Base-by-base conservation (phyloP, 1,139 yeast genomes). In the Trichomonascaceae sp. region DNA sequence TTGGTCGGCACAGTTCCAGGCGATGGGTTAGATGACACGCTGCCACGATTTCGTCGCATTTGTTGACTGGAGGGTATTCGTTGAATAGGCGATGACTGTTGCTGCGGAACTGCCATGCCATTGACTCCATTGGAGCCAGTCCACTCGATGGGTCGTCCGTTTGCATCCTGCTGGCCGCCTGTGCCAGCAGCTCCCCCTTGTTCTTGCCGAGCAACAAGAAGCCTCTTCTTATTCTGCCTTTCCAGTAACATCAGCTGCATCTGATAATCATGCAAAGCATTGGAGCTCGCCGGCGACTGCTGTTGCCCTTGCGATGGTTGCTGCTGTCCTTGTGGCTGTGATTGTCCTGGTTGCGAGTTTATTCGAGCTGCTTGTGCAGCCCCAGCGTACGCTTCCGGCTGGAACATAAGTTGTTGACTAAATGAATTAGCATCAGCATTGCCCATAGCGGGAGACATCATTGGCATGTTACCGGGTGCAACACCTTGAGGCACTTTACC, bases 171-270 rank as follows among this genome's bases (percentile, higher is more conserved):
- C 50, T 63, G 67, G 41, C 41, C 41, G 2, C 41, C 41, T 36
- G 41, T 36, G 41, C 41, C 41, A 36, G 41, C 41, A 36, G 41
- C 41, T 36, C 41, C 41, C 13, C 41, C 41, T 49, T 62, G 66
- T 32, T 68, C 71, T 47, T 67, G 70, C 13, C 72, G 76, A 38
- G 85, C 75, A 46, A 67, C 71, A 61, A 66, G 59, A 49, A 71
- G 60, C 57, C 77, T 69, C 66, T 81, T 82, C 66, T 83, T 84
- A 67, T 85, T 85, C 64, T 84, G 90, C 60, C 82, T 81, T 60
- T 86, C 93, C 57, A 86, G 70, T 47, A 84, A 68, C 82, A 85
- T 80, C 60, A 86, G 71, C 68, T 86, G 93, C 78, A 81, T 80
- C 67, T 86, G 93, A 67, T 86, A 86, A 66, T 85, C 91, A 59